Percentiles rank a stretch among this genome's conserved stretches.
Evolutionary conservation across 805 yeast species (phyloP).

Genomic region (Candida lessepsii): DNA sequence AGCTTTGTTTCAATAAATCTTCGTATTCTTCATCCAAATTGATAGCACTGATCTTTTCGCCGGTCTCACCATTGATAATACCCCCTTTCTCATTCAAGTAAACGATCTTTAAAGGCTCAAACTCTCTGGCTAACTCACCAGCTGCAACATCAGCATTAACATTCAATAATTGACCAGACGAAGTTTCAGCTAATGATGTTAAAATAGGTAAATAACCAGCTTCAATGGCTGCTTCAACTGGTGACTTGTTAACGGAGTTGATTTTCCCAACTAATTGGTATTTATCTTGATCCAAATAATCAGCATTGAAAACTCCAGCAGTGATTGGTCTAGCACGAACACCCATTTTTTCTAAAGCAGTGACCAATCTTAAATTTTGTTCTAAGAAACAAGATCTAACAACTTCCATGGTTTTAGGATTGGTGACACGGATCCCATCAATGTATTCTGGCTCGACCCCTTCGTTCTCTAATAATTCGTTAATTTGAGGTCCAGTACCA

Average conservation of each 20-base stretch:
- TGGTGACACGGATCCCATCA: slow-evolving; percentile 96
- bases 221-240: slow-evolving; percentile 88
- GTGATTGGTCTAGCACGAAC: slow-evolving; percentile 98
- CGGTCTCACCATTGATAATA: slow-evolving; percentile 85
- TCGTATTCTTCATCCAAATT: slow-evolving; percentile 97
- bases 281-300: slow-evolving; percentile 84
- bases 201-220: slow-evolving; percentile 97
- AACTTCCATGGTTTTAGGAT: slow-evolving; percentile 90
- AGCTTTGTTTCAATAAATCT: slow-evolving; percentile 81
- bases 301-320: slow-evolving; percentile 94
- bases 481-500: slow-evolving; percentile 99
- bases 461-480: slow-evolving; percentile 85
- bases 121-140: slow-evolving; percentile 93
- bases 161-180: slow-evolving; percentile 93
- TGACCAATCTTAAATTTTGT: slow-evolving; percentile 91
- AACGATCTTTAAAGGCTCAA: slow-evolving; percentile 95
- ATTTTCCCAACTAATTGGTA: slow-evolving; percentile 92
- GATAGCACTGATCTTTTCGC: slow-evolving; percentile 84
- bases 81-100: slow-evolving; percentile 98
- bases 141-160: slow-evolving; percentile 99
- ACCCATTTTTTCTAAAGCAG: slow-evolving; percentile 94
- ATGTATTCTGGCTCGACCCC: slow-evolving; percentile 95
- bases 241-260: slow-evolving; percentile 76
- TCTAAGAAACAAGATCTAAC: slow-evolving; percentile 94
- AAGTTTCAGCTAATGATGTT: slow-evolving; percentile 95